phyloP scores from a whole-genome alignment of 371 early-diverging fungal genomes.

The Mortierella sp. region DNA sequence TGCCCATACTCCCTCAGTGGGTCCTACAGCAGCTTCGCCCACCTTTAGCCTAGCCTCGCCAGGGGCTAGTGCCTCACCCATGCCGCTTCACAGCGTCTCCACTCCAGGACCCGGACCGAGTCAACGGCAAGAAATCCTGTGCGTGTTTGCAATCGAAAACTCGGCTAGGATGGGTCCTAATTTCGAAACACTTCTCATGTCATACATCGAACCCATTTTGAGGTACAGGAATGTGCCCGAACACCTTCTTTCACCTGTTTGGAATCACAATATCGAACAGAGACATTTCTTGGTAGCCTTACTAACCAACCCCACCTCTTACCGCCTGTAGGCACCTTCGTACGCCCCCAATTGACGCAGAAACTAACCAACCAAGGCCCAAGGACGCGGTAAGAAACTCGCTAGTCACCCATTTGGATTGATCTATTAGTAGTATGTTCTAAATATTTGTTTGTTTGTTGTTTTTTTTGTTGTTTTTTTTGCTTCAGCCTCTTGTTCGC shows the following conservation, averaged over 20 bases:
- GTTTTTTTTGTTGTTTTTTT: no score
- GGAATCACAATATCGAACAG: no score
- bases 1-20: constrained; percentile 41
- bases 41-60: constrained; percentile 51
- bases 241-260: no score
- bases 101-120: constrained; percentile 36
- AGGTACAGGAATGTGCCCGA: constrained; percentile 49
- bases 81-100: constrained; percentile 51
- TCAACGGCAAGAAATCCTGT: constrained; percentile 67
- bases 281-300: not conserved
- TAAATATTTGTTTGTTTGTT: no score
- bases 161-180: constrained; percentile 69
- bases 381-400: constrained; percentile 64
- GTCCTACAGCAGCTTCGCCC: constrained; percentile 48
- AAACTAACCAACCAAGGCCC: constrained; percentile 66
- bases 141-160: constrained; percentile 72
- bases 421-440: no score
- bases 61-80: constrained; percentile 48
- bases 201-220: constrained; percentile 71
- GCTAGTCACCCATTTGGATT: no score
- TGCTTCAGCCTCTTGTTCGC: constrained; percentile 64
- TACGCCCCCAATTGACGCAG: constrained; percentile 66
- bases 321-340: constrained; percentile 63
- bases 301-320: not conserved
- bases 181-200: constrained; percentile 62